A percentile compares a stretch with the other conserved stretches of the same genome.
phyloP scores from a whole-genome alignment of 441 rosid species.

The Adansonia grandidieri region DNA sequence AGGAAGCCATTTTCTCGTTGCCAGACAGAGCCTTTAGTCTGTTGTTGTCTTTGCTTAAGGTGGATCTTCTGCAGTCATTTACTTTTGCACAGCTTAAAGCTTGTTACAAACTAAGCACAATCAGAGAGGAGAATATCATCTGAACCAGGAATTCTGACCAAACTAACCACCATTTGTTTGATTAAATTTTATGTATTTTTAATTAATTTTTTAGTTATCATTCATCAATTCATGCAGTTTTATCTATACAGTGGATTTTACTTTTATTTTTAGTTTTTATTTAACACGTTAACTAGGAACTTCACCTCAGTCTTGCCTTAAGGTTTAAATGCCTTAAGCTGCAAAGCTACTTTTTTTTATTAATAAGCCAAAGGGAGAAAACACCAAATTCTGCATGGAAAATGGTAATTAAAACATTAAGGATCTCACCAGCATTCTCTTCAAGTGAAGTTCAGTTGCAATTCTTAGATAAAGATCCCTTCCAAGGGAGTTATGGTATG shows the following conservation, averaged over 20 bases:
- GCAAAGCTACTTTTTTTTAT: not conserved
- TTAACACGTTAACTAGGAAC: not conserved
- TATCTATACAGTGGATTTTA: not conserved
- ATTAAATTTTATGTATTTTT: not conserved
- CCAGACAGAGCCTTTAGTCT: not conserved
- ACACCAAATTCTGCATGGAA: not conserved
- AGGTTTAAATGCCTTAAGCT: not conserved
- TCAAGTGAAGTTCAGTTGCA: conserved; percentile 95
- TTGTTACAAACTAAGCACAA: not conserved
- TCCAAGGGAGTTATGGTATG: conserved; percentile 90
- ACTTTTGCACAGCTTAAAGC: not conserved
- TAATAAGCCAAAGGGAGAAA: not conserved
- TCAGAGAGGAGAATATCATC: not conserved
- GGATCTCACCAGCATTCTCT: conserved; percentile 87
- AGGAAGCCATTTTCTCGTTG: not conserved
- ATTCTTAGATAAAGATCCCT: conserved; percentile 90
- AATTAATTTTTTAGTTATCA: not conserved
- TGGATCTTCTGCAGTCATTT: not conserved
- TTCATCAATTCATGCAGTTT: not conserved
- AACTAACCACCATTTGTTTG: not conserved
- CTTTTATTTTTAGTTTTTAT: not conserved
- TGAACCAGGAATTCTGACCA: not conserved
- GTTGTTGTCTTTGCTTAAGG: not conserved
- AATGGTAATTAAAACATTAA: not conserved
- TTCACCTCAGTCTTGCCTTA: not conserved